phyloP scores from a whole-genome alignment of 2,329 filamentous ascomycete species.

The Hymenoscyphus linearis region DNA sequence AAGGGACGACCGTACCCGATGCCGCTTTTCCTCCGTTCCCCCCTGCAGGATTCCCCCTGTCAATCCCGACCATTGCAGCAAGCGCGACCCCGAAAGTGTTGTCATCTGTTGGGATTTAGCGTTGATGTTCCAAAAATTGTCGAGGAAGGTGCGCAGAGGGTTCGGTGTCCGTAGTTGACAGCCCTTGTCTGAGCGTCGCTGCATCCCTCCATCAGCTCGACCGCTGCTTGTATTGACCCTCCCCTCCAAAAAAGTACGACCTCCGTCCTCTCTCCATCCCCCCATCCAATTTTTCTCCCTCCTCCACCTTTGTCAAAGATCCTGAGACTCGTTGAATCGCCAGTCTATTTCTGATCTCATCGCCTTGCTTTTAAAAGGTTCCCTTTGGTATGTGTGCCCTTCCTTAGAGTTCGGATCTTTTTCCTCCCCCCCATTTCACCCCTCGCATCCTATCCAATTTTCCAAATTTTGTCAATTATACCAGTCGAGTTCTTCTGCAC shows the following conservation, averaged over 20 bases:
- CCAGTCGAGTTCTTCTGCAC: background rate
- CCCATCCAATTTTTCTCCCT: background rate
- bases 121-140: slow-evolving; percentile 1
- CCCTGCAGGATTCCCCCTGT: background rate
- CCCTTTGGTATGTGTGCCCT: slow-evolving; percentile 2
- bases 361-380: slow-evolving; percentile 1
- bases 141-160: background rate
- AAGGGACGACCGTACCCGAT: background rate
- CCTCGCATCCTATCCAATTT: background rate
- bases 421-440: background rate
- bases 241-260: background rate
- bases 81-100: background rate
- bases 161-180: slow-evolving; percentile 5
- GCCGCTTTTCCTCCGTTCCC: background rate
- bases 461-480: background rate
- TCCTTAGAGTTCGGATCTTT: background rate
- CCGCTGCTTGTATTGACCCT: background rate
- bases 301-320: background rate
- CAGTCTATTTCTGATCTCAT: background rate
- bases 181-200: background rate
- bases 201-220: slow-evolving; percentile 6
- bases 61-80: background rate
- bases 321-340: background rate
- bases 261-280: background rate
- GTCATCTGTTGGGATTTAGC: background rate